Percentiles rank a stretch among this genome's conserved stretches.
Conservation (phyloP, 2,329 filamentous ascomycete species). For the Alternaria sp. region DNA sequence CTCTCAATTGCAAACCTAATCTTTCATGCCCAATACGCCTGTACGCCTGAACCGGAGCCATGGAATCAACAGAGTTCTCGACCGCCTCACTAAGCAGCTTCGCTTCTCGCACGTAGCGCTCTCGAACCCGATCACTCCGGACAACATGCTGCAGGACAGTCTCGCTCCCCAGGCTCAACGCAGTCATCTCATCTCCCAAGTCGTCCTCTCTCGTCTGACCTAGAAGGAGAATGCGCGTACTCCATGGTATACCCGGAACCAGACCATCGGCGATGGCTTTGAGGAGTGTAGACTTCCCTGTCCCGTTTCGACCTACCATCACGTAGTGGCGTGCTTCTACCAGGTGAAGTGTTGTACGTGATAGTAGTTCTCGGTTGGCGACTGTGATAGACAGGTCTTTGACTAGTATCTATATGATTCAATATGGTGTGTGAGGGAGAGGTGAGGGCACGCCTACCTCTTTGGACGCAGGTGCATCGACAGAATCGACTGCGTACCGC, state of each 20-base stretch:
- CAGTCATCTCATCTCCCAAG: slow-evolving; percentile 43
- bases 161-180: slow-evolving; percentile 29
- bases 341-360: slow-evolving; percentile 71
- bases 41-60: slow-evolving; percentile 65
- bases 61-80: slow-evolving; percentile 61
- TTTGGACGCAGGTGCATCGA: slow-evolving; percentile 48
- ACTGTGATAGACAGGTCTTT: slow-evolving; percentile 76
- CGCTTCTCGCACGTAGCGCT: slow-evolving; percentile 67
- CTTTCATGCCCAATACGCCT: slow-evolving; percentile 68
- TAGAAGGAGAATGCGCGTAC: slow-evolving; percentile 42
- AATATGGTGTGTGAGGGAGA: background rate
- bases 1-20: slow-evolving; percentile 68
- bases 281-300: slow-evolving; percentile 80
- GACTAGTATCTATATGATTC: slow-evolving; percentile 52
- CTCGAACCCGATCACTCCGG: slow-evolving; percentile 55
- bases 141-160: slow-evolving; percentile 73
- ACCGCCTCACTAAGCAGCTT: slow-evolving; percentile 66
- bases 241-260: slow-evolving; percentile 67
- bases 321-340: slow-evolving; percentile 79
- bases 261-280: slow-evolving; percentile 78
- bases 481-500: slow-evolving; percentile 46
- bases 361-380: slow-evolving; percentile 68
- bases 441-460: slow-evolving; percentile 28
- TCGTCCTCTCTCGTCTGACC: slow-evolving; percentile 39
- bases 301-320: slow-evolving; percentile 79